These are phyloP conservation scores for Septoria linicola DNA, from an alignment of 2,329 filamentous ascomycete genomes.

Conservation along the genomic window DNA sequence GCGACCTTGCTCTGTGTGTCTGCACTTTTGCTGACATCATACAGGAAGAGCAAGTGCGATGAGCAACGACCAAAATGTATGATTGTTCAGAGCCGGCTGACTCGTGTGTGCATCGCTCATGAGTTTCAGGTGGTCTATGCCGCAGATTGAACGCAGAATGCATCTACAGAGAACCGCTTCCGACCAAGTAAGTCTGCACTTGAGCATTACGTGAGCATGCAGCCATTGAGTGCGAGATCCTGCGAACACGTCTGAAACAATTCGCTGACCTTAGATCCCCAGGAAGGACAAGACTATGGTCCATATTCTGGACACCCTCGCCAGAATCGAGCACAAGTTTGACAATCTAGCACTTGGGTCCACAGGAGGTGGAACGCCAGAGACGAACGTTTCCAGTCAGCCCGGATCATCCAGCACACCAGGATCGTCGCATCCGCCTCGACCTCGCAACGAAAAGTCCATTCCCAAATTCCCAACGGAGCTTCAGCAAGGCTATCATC, in stretches of 20 bases:
- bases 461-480: conserved; percentile 22
- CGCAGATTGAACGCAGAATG: conserved; percentile 59
- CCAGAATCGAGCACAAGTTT: conserved; percentile 57
- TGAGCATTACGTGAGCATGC: conserved; percentile 32
- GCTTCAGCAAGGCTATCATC: conserved; percentile 29
- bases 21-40: not conserved
- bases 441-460: conserved; percentile 11
- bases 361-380: conserved; percentile 19
- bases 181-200: conserved; percentile 55
- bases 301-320: conserved; percentile 59
- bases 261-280: conserved; percentile 7
- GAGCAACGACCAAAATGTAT: conserved; percentile 60
- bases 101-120: conserved; percentile 6
- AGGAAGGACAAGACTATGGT: conserved; percentile 64
- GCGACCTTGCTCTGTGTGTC: not conserved
- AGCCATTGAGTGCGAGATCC: not conserved
- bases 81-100: not conserved
- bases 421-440: conserved; percentile 14
- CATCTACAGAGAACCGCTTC: conserved; percentile 59
- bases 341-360: conserved; percentile 42
- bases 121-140: conserved; percentile 50
- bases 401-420: conserved; percentile 17
- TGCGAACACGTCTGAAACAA: not conserved
- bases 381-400: conserved; percentile 19
- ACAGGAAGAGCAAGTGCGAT: conserved; percentile 64